Evolutionary conservation across 768 basidiomycete species (phyloP).

Genomic region (Boletales sp.): DNA sequence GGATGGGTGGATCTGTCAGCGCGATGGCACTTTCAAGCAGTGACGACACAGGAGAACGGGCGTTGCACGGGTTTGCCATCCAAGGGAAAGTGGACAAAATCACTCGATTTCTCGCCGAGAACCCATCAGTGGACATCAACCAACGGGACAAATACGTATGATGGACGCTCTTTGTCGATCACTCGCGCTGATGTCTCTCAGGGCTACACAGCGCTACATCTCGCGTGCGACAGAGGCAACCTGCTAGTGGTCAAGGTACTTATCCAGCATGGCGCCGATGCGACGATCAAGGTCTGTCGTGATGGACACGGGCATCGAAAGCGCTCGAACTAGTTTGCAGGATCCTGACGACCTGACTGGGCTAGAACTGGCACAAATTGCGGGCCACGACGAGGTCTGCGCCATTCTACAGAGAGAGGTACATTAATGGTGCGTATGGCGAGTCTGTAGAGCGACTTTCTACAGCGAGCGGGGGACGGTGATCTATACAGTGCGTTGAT

Average conservation of each 20-base stretch:
- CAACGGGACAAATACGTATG: conserved; percentile 71
- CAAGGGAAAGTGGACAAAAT: conserved; percentile 49
- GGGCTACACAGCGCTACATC: conserved; percentile 87
- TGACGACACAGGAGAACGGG: conserved; percentile 41
- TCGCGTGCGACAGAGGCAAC: conserved; percentile 83
- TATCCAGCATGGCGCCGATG: conserved; percentile 62
- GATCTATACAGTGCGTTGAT: background rate
- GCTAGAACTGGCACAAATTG: conserved; percentile 54
- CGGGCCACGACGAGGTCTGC: conserved; percentile 55
- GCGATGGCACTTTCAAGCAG: conserved; percentile 42
- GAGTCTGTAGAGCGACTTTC: background rate
- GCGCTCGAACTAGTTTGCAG: conserved; percentile 33
- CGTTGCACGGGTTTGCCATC: conserved; percentile 63
- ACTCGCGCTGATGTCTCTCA: conserved; percentile 27
- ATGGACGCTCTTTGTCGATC: conserved; percentile 4
- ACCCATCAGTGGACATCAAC: conserved; percentile 51
- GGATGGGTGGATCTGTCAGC: conserved; percentile 64
- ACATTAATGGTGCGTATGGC: conserved; percentile 15
- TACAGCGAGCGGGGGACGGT: conserved; percentile 5
- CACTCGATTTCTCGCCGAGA: conserved; percentile 38
- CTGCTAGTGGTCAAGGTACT: conserved; percentile 53
- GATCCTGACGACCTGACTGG: conserved; percentile 66
- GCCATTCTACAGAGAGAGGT: conserved; percentile 19
- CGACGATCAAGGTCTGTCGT: conserved; percentile 52
- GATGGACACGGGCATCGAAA: background rate